Conservation (phyloP, 768 basidiomycete species). For the Lepiota venenata region DNA sequence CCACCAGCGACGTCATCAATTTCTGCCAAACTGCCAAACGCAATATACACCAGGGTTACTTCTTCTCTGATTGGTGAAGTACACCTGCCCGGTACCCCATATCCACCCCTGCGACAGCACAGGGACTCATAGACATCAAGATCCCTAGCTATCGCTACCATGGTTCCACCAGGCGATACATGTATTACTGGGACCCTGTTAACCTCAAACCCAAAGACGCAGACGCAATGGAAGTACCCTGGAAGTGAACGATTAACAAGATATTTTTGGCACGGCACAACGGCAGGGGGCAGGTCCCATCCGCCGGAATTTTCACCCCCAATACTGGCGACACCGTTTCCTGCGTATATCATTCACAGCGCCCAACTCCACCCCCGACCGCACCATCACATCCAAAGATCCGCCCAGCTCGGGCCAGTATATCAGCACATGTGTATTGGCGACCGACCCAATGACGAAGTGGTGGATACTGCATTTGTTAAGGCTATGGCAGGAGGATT, state of each 20-base stretch:
- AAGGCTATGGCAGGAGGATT: slow-evolving; percentile 57
- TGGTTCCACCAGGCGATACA: too few relatives aligned
- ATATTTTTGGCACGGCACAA: slow-evolving; percentile 97
- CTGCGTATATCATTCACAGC: slow-evolving; percentile 78
- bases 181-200: too few relatives aligned
- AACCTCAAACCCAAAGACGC: slow-evolving; percentile 69
- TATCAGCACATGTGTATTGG: slow-evolving; percentile 1
- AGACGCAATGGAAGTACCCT: slow-evolving; percentile 84
- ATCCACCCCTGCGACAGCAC: slow-evolving; percentile 86
- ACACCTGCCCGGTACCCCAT: slow-evolving; percentile 89
- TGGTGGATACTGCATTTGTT: slow-evolving; percentile 86
- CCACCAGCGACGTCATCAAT: too few relatives aligned
- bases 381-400: too few relatives aligned
- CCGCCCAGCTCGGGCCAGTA: slow-evolving; percentile 9
- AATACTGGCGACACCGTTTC: slow-evolving; percentile 86
- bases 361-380: slow-evolving; percentile 46
- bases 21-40: too few relatives aligned
- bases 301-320: slow-evolving; percentile 78
- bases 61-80: slow-evolving; percentile 95
- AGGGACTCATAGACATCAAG: slow-evolving; percentile 84
- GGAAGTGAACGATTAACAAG: slow-evolving; percentile 84
- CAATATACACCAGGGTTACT: slow-evolving; percentile 98
- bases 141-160: slow-evolving; percentile 98
- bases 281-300: slow-evolving; percentile 76
- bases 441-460: slow-evolving; percentile 50